Base-by-base conservation (phyloP, 176 grass and related monocot genomes). In the Aegilops longissima region DNA sequence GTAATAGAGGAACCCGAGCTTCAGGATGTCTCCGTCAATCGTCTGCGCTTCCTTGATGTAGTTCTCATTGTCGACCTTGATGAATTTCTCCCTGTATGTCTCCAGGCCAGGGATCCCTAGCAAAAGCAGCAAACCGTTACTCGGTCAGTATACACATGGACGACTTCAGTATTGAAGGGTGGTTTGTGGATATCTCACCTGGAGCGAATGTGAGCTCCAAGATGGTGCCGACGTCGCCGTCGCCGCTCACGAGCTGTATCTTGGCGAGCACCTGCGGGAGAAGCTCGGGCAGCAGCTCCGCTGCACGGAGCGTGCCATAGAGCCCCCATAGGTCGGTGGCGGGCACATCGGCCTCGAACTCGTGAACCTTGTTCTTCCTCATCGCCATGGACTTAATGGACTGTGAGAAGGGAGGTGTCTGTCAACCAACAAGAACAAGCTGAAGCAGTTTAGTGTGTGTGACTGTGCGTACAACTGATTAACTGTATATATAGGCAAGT, bases 1-100 rank as follows among this genome's bases (percentile, higher is more conserved):
- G 72, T 89, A 86, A 4, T 29, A 79, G 70, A 44, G 61, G 83
- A 89, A 92, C 6, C 90, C 90, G 10, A 88, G 66, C 54, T 25
- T 77, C 4, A 91, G 42, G 18, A 88, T 31, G 51, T 85, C 82
- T 3, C 86, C 90, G 0, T 92, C 82, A 14, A 72, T 45, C 9
- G 63, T 87, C 5, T 63, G 42, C 0, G 82, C 78, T 52, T 92
- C 86, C 82, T 92, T 92, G 64, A 85, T 34, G 38, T 27, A 76
- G 0, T 85, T 85, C 3, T 82, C 82, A 21, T 85, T 33, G 82
- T 82, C 90, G 1, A 92, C 73, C 16, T 34, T 88, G 70, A 66
- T 10, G 11, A 88, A 86, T 66, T 65, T 66, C 70, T 88, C 90
- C 34, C 21, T 71, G 70, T 87, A 81, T 5, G 9, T 25, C 58